Evolutionary conservation across 2,329 filamentous ascomycete species (phyloP).

Genomic region (Incumbomyces delicatus): DNA sequence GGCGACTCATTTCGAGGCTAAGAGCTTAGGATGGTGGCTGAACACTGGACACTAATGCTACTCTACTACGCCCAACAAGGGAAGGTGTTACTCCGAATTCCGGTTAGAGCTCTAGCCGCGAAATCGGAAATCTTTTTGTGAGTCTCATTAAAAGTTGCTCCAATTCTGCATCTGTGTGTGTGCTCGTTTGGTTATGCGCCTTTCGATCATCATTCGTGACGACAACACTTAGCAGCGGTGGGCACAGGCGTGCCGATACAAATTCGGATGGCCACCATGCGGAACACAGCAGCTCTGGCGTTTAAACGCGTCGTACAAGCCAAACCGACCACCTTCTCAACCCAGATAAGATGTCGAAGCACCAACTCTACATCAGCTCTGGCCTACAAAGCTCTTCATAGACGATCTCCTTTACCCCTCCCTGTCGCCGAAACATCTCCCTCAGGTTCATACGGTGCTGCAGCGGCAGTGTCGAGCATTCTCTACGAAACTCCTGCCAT

Average conservation of each 20-base stretch:
- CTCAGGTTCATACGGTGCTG: constrained; percentile 62
- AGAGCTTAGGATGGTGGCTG: too few species aligned
- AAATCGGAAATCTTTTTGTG: too few species aligned
- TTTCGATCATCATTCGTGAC: too few species aligned
- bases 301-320: constrained; percentile 4
- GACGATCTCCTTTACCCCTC: constrained; percentile 75
- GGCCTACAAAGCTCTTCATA: constrained; percentile 93
- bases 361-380: constrained; percentile 77
- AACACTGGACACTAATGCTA: too few species aligned
- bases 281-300: constrained; percentile 5
- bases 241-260: not conserved
- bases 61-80: too few species aligned
- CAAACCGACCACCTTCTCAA: constrained; percentile 9
- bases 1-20: too few species aligned
- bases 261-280: constrained; percentile 5
- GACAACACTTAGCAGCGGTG: too few species aligned
- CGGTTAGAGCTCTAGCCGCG: too few species aligned
- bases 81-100: too few species aligned
- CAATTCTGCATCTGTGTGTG: too few species aligned
- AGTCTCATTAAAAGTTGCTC: too few species aligned
- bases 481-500: constrained; percentile 94
- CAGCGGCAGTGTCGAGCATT: constrained; percentile 93
- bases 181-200: too few species aligned
- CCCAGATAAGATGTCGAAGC: constrained; percentile 11
- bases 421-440: constrained; percentile 64